These are phyloP conservation scores for Pulveroboletus sp. DNA, from an alignment of 768 basidiomycete species.

Conservation along the genomic window DNA sequence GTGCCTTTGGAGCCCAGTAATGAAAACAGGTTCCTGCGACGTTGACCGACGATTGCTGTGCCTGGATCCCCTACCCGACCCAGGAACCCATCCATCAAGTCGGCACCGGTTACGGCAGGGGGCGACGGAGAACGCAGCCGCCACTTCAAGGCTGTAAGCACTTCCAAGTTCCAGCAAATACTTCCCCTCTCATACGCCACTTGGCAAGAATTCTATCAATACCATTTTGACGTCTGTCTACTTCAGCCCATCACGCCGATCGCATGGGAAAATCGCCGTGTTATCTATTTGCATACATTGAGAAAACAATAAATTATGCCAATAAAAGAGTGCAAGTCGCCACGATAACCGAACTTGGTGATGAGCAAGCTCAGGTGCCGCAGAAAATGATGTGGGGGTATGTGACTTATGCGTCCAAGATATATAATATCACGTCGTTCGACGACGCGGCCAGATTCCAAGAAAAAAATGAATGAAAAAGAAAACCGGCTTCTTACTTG, in stretches of 20 bases:
- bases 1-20: not conserved
- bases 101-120: constrained; percentile 13
- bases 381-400: not conserved
- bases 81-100: constrained; percentile 3
- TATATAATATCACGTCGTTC: not conserved
- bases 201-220: not conserved
- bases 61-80: not conserved
- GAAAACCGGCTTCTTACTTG: constrained; percentile 5
- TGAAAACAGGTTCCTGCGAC: not conserved
- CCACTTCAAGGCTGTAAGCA: constrained; percentile 13
- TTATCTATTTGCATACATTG: not conserved
- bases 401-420: not conserved
- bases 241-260: not conserved
- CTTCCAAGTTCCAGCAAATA: not conserved
- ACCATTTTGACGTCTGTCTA: not conserved
- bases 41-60: constrained; percentile 15
- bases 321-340: not conserved
- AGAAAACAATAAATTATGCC: not conserved
- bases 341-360: not conserved
- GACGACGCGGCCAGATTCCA: not conserved
- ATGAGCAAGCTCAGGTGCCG: not conserved
- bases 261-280: constrained; percentile 1
- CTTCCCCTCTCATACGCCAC: not conserved
- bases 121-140: not conserved
- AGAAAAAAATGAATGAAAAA: not conserved